Evolutionary conservation across 805 yeast species (phyloP).

Genomic region (Tetrapisispora fleetii): DNA sequence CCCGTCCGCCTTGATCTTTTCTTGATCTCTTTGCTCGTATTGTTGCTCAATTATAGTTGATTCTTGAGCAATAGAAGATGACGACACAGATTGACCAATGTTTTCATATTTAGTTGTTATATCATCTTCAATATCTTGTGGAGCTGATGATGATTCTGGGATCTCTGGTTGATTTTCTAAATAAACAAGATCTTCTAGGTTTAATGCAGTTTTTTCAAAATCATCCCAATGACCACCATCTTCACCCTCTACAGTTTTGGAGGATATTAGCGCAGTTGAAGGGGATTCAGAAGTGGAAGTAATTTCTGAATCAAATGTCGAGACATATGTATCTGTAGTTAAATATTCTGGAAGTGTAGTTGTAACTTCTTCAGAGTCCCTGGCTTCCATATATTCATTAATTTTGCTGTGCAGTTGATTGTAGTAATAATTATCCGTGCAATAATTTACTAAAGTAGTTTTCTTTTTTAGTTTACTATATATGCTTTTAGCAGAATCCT

Average conservation of each 20-base stretch:
- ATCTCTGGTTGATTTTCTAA: not conserved
- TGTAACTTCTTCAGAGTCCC: not conserved
- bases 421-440: not conserved
- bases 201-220: not conserved
- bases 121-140: not conserved
- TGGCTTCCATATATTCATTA: not conserved
- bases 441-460: slow-evolving; percentile 7
- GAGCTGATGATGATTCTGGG: not conserved
- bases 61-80: not conserved
- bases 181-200: not conserved
- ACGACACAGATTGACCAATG: not conserved
- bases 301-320: not conserved
- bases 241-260: not conserved
- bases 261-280: not conserved
- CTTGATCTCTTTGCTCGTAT: not conserved
- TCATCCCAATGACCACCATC: slow-evolving; percentile 2
- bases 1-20: not conserved
- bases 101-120: not conserved
- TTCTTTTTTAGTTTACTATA: slow-evolving; percentile 9
- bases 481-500: slow-evolving; percentile 7
- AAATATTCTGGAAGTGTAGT: not conserved
- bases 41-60: not conserved
- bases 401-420: not conserved
- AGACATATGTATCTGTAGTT: not conserved
- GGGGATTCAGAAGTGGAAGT: not conserved